Evolutionary conservation across 2,329 filamentous ascomycete species (phyloP).

Genomic region (Pleomassaria siparia): DNA sequence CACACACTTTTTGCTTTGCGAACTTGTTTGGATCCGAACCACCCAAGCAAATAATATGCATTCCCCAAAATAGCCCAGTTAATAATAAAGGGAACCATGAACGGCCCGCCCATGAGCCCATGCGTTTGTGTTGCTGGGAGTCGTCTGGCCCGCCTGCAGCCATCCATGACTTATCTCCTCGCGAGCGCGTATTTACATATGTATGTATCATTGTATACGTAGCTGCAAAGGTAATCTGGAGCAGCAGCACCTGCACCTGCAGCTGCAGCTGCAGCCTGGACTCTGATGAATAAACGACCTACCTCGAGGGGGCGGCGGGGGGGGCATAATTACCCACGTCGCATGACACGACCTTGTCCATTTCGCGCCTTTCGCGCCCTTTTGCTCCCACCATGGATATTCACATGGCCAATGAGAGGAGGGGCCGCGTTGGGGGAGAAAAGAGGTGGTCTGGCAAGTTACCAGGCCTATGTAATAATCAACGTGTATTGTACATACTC

Average conservation of each 20-base stretch:
- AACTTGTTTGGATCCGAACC: too few species aligned
- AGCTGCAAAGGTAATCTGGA: constrained; percentile 3
- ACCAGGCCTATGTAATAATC: neutral
- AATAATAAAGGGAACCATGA: neutral
- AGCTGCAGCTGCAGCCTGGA: neutral
- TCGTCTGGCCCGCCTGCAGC: neutral
- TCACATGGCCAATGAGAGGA: constrained; percentile 3
- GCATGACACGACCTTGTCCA: neutral
- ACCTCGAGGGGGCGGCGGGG: too few species aligned
- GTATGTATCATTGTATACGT: too few species aligned
- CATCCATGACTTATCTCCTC: too few species aligned
- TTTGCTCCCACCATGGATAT: constrained; percentile 9
- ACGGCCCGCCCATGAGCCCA: neutral
- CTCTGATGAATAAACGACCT: neutral
- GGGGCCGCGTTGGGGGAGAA: constrained; percentile 4
- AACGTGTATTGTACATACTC: too few species aligned
- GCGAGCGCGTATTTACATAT: constrained; percentile 39
- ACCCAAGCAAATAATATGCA: constrained; percentile 6
- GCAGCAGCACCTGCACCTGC: too few species aligned
- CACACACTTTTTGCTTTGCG: too few species aligned
- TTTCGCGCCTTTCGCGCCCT: constrained; percentile 4
- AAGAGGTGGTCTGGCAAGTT: neutral
- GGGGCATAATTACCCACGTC: too few species aligned
- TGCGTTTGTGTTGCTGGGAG: neutral
- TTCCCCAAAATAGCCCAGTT: constrained; percentile 11